phyloP scores from a whole-genome alignment of 116 monocot species.

The Dioscorea cayenensis region DNA sequence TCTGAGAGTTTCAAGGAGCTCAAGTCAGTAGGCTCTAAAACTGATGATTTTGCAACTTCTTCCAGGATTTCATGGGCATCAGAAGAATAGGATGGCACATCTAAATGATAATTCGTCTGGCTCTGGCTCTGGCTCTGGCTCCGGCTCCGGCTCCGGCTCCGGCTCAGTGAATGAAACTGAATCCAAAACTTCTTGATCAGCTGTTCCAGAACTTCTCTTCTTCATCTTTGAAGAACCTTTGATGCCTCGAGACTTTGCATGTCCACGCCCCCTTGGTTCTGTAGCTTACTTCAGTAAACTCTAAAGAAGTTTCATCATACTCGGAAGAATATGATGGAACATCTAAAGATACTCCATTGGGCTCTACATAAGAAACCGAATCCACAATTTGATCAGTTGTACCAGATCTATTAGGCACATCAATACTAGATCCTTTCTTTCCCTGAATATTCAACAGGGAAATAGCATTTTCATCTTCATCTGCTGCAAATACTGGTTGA shows the following conservation, averaged over 20 bases:
- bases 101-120: conserved; percentile 19
- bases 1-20: conserved; percentile 66
- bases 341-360: conserved; percentile 16
- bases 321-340: conserved; percentile 28
- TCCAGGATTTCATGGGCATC: conserved; percentile 21
- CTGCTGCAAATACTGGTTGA: conserved; percentile 62
- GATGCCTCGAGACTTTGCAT: conserved; percentile 77
- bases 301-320: conserved; percentile 20
- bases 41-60: conserved; percentile 12
- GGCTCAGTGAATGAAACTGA: conserved; percentile 6
- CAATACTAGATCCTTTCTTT: conserved; percentile 10
- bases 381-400: conserved; percentile 17
- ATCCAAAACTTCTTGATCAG: too few relatives aligned
- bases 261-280: conserved; percentile 39
- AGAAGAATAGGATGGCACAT: conserved; percentile 23
- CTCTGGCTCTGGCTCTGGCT: conserved; percentile 13
- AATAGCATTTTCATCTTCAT: conserved; percentile 14
- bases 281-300: conserved; percentile 16
- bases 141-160: conserved; percentile 13
- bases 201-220: conserved; percentile 18
- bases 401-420: background rate
- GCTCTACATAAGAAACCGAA: conserved; percentile 14
- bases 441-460: conserved; percentile 9
- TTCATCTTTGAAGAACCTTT: conserved; percentile 68
- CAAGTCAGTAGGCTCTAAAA: conserved; percentile 29